These are phyloP conservation scores for Apiotrichum domesticum DNA, from an alignment of 1,284 basidiomycete species.

Conservation along the genomic window DNA sequence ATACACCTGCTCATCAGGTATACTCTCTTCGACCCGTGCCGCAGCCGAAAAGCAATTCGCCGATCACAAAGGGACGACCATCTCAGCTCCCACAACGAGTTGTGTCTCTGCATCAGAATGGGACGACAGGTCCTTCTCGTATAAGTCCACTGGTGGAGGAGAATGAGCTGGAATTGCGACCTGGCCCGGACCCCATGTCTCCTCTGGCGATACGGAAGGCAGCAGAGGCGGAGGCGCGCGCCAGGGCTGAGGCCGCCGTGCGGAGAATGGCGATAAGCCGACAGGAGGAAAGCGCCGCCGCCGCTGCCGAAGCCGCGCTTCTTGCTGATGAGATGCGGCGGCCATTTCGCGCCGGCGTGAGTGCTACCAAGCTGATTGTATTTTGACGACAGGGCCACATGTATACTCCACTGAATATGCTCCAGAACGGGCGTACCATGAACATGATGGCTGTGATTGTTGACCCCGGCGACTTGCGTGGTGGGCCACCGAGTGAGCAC, in stretches of 20 bases:
- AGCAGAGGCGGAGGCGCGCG: neutral
- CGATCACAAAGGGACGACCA: too few relatives aligned
- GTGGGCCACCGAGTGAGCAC: neutral
- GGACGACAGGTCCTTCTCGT: too few relatives aligned
- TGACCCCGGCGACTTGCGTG: neutral
- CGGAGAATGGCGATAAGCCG: neutral
- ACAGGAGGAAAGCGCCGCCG: neutral
- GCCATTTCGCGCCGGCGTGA: neutral
- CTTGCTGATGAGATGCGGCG: neutral
- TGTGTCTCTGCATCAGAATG: too few relatives aligned
- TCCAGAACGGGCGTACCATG: neutral
- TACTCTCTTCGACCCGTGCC: too few relatives aligned
- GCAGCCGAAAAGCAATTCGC: too few relatives aligned
- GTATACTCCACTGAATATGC: conserved; percentile 8
- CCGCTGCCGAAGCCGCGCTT: neutral
- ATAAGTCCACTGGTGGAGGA: too few relatives aligned
- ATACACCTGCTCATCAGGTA: too few relatives aligned
- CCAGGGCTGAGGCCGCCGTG: neutral
- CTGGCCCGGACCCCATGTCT: too few relatives aligned
- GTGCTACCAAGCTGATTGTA: neutral
- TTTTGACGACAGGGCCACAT: neutral
- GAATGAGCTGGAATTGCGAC: too few relatives aligned
- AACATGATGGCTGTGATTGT: conserved; percentile 19
- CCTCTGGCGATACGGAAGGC: neutral
- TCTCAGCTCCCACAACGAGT: too few relatives aligned